Evolutionary conservation across 345 rosid species (phyloP).

Genomic region (Aquilaria yunnanensis): DNA sequence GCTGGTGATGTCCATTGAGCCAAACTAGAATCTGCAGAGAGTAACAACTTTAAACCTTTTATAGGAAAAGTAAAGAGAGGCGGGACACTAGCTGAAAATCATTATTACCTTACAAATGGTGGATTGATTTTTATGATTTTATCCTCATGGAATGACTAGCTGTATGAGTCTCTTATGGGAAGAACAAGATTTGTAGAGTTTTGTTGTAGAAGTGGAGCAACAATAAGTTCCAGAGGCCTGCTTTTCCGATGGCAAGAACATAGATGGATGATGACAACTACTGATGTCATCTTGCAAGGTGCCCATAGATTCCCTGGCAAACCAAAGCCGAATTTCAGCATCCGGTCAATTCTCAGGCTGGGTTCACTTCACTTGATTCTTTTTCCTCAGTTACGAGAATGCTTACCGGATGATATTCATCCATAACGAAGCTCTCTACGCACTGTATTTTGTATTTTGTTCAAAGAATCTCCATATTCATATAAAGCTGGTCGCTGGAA

Average conservation of each 20-base stretch:
- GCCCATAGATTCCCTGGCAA: background rate
- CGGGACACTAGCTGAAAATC: conserved; percentile 17
- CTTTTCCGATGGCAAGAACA: conserved; percentile 9
- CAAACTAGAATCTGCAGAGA: conserved; percentile 81
- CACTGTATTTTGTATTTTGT: conserved; percentile 11
- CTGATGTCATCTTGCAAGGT: conserved; percentile 5
- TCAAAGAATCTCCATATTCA: background rate
- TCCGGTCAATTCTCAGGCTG: conserved; percentile 3
- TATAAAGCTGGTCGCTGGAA: conserved; percentile 5
- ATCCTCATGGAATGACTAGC: conserved; percentile 17
- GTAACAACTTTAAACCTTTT: conserved; percentile 24
- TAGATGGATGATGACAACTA: conserved; percentile 11
- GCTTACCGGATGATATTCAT: conserved; percentile 3
- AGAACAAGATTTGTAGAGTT: conserved; percentile 8
- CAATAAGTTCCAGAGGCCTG: conserved; percentile 19
- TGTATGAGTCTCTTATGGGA: conserved; percentile 24
- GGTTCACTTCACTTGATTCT: conserved; percentile 7
- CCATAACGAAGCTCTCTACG: conserved; percentile 10
- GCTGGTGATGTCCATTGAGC: conserved; percentile 86
- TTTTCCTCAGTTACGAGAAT: conserved; percentile 11
- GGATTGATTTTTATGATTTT: conserved; percentile 7
- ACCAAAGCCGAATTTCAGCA: conserved; percentile 5
- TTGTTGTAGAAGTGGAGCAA: conserved; percentile 17
- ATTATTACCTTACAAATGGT: conserved; percentile 18
- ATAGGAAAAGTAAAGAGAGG: conserved; percentile 20